Conservation (phyloP, 2,329 filamentous ascomycete species). For the Tolypocladium paradoxum region DNA sequence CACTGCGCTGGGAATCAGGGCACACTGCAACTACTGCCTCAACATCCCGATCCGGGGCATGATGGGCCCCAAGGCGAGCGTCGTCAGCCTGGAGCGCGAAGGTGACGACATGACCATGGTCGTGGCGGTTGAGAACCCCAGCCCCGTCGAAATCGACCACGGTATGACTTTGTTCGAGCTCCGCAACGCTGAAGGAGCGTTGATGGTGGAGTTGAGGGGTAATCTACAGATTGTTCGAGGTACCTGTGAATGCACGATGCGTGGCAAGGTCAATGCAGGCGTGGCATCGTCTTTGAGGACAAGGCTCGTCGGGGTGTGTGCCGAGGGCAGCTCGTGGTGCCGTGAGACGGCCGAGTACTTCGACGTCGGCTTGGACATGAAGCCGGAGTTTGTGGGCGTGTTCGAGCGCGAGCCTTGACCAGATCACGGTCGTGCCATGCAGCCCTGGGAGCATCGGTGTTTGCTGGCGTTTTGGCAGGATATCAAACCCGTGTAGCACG, state of each 20-base stretch:
- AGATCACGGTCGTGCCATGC: not conserved
- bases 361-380: not conserved
- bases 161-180: constrained; percentile 21
- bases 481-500: no score
- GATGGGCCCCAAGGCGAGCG: constrained; percentile 11
- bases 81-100: constrained; percentile 11
- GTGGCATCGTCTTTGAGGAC: not conserved
- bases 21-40: constrained; percentile 15
- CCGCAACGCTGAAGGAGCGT: constrained; percentile 5
- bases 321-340: not conserved
- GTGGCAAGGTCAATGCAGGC: constrained; percentile 9
- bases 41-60: constrained; percentile 17
- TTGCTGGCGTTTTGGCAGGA: not conserved
- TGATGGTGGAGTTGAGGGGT: constrained; percentile 15
- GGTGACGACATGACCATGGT: constrained; percentile 8
- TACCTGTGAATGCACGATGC: constrained; percentile 16
- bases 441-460: not conserved
- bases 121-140: constrained; percentile 17
- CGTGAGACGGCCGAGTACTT: not conserved
- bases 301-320: not conserved
- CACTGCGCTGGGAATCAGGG: constrained; percentile 12
- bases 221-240: constrained; percentile 16
- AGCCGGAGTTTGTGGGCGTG: not conserved
- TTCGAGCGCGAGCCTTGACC: not conserved
- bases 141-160: constrained; percentile 20